phyloP scores from a whole-genome alignment of 805 yeast genomes.

The Sugiyamaella lignohabitans region DNA sequence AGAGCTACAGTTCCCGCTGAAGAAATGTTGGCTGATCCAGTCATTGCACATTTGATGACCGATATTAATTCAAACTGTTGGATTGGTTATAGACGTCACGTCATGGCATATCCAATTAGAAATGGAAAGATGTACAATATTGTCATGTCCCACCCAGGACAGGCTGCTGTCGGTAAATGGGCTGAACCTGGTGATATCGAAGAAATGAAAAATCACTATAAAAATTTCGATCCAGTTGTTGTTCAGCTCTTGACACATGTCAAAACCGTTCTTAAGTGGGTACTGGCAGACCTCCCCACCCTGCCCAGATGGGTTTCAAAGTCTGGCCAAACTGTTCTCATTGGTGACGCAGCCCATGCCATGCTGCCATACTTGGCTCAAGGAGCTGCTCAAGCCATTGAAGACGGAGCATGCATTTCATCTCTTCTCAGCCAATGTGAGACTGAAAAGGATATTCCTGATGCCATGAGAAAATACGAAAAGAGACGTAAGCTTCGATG shows the following conservation, averaged over 20 bases:
- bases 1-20: slow-evolving; percentile 10
- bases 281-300: slow-evolving; percentile 8
- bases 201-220: slow-evolving; percentile 10
- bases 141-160: slow-evolving; percentile 12
- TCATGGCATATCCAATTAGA: slow-evolving; percentile 13
- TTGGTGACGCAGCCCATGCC: slow-evolving; percentile 12
- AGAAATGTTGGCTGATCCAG: slow-evolving; percentile 8
- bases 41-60: slow-evolving; percentile 24
- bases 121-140: slow-evolving; percentile 12
- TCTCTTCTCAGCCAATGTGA: slow-evolving; percentile 4
- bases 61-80: slow-evolving; percentile 25
- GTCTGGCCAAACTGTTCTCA: slow-evolving; percentile 8
- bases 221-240: slow-evolving; percentile 9
- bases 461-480: slow-evolving; percentile 5
- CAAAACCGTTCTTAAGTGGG: slow-evolving; percentile 9
- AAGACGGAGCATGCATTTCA: slow-evolving; percentile 11
- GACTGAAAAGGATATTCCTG: slow-evolving; percentile 4
- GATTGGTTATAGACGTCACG: slow-evolving; percentile 10
- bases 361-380: slow-evolving; percentile 10
- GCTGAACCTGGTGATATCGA: slow-evolving; percentile 9
- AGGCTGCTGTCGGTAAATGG: slow-evolving; percentile 12
- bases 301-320: slow-evolving; percentile 9
- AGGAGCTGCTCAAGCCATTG: slow-evolving; percentile 11
- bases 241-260: slow-evolving; percentile 6
- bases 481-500: slow-evolving; percentile 8